These are phyloP conservation scores for Babesia bigemina DNA, from an alignment of 169 alveolate genomes.

Conservation along the genomic window DNA sequence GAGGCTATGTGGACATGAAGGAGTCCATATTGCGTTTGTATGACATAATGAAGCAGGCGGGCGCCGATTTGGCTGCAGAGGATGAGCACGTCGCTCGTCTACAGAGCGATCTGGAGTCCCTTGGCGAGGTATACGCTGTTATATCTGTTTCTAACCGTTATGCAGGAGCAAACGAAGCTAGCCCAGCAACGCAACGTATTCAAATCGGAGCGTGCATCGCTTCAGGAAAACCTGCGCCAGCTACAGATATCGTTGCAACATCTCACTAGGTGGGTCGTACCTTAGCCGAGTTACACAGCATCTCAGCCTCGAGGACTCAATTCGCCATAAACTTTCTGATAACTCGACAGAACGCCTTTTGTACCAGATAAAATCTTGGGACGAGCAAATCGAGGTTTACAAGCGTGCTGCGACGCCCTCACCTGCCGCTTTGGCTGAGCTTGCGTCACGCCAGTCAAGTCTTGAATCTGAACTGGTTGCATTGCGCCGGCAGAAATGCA, in stretches of 20 bases:
- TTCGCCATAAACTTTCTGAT: constrained; percentile 14
- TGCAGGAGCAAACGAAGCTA: constrained; percentile 25
- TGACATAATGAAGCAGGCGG: constrained; percentile 17
- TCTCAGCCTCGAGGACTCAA: constrained; percentile 30
- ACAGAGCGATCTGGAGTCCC: constrained; percentile 12
- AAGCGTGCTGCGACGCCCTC: constrained; percentile 5
- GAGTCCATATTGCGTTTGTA: constrained; percentile 34
- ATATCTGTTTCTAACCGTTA: background rate
- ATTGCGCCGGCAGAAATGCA: constrained; percentile 14
- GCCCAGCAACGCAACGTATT: background rate
- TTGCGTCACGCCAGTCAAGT: constrained; percentile 3
- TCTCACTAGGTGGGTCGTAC: constrained; percentile 11
- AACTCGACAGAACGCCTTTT: constrained; percentile 3
- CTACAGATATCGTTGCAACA: constrained; percentile 42
- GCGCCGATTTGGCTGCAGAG: constrained; percentile 8
- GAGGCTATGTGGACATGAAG: constrained; percentile 48
- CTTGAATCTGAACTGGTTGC: constrained; percentile 2
- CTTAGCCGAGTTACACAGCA: background rate
- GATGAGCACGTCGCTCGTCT: constrained; percentile 12
- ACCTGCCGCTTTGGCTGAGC: constrained; percentile 15
- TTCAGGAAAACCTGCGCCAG: constrained; percentile 23
- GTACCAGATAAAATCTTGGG: constrained; percentile 37
- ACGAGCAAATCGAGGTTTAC: constrained; percentile 33
- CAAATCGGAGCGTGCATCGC: constrained; percentile 5
- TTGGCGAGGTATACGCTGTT: background rate